phyloP scores from a whole-genome alignment of 129 eudicot species.

The Lonicera japonica region DNA sequence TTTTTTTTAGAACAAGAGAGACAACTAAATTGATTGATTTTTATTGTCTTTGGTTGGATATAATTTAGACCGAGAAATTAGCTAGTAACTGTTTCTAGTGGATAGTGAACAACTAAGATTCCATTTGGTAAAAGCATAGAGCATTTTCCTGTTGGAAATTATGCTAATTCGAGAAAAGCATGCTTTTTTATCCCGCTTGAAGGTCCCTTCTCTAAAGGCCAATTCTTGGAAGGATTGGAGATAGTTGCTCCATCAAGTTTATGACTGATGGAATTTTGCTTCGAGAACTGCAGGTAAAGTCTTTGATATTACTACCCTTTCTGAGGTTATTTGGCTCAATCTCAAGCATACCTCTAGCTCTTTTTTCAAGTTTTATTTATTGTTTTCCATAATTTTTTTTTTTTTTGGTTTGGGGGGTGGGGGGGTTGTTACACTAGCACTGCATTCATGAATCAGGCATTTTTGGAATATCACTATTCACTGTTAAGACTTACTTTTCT shows the following conservation, averaged over 20 bases:
- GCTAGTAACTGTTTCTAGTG: neutral
- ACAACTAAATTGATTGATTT: neutral
- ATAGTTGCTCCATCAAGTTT: slow-evolving; percentile 78
- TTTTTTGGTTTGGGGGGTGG: too few relatives aligned
- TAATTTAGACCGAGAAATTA: neutral
- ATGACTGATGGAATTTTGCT: slow-evolving; percentile 99
- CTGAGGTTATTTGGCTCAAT: too few relatives aligned
- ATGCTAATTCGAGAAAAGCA: too few relatives aligned
- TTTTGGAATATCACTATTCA: too few relatives aligned
- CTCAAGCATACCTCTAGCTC: too few relatives aligned
- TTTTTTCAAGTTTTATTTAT: too few relatives aligned
- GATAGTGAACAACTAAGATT: neutral
- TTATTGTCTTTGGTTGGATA: neutral
- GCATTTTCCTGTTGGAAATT: neutral
- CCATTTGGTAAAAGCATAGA: neutral
- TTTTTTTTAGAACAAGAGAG: neutral
- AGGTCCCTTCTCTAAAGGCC: neutral
- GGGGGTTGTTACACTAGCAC: too few relatives aligned
- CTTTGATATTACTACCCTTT: too few relatives aligned
- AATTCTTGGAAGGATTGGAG: slow-evolving; percentile 51
- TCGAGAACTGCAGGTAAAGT: slow-evolving; percentile 77
- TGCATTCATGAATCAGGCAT: too few relatives aligned
- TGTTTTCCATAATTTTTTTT: too few relatives aligned
- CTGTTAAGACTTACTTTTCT: too few relatives aligned
- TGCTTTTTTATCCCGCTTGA: neutral